phyloP scores from a whole-genome alignment of 441 rosid species.

The Adansonia madagascariensis region DNA sequence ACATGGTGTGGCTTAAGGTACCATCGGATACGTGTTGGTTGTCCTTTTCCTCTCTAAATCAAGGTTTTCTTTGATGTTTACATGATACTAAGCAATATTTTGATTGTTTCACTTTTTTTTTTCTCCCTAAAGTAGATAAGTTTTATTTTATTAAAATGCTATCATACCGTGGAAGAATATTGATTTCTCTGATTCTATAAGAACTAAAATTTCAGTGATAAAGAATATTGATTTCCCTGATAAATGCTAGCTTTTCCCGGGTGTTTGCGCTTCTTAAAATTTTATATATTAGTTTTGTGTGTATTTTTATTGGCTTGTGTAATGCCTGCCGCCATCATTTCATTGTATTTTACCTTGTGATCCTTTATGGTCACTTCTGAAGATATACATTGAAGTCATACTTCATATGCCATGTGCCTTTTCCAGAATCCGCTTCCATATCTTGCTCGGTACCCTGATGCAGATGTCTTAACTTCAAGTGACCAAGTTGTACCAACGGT shows the following conservation, averaged over 20 bases:
- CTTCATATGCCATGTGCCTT: constrained; percentile 31
- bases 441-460: constrained; percentile 93
- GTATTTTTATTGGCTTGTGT: constrained; percentile 15
- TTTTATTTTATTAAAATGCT: constrained; percentile 11
- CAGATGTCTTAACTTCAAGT: constrained; percentile 94
- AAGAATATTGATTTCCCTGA: too few relatives aligned
- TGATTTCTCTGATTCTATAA: constrained; percentile 9
- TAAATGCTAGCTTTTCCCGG: not conserved
- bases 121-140: not conserved
- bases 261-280: not conserved
- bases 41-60: constrained; percentile 9
- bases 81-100: not conserved
- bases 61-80: constrained; percentile 3
- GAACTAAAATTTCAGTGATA: not conserved
- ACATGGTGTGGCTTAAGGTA: constrained; percentile 99
- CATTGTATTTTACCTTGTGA: not conserved
- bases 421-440: constrained; percentile 93
- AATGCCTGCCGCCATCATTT: constrained; percentile 1
- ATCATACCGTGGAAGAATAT: not conserved
- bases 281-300: not conserved
- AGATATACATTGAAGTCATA: constrained; percentile 21
- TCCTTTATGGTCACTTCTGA: constrained; percentile 17
- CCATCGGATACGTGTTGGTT: not conserved
- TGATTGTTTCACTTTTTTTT: constrained; percentile 1
- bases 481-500: constrained; percentile 96